phyloP scores from a whole-genome alignment of 2,329 filamentous ascomycete species.

The Cucurbitaria berberidis region DNA sequence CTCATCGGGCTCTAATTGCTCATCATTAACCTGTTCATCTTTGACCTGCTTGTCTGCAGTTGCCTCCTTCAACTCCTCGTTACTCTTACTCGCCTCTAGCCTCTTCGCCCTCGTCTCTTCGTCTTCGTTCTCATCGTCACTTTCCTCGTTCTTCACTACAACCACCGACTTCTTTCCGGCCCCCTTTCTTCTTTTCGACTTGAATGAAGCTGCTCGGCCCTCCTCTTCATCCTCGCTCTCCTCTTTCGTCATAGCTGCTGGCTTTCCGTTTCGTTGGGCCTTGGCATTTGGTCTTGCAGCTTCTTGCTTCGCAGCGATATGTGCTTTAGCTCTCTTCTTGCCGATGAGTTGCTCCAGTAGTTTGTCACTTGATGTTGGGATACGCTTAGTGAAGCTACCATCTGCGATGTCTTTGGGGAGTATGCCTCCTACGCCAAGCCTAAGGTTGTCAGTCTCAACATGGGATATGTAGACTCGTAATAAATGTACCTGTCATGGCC shows the following conservation, averaged over 20 bases:
- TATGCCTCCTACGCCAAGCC: constrained; percentile 48
- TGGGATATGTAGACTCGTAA: background rate
- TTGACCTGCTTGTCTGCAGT: constrained; percentile 4
- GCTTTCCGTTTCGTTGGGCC: constrained; percentile 32
- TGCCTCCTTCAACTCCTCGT: background rate
- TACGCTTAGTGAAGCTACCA: constrained; percentile 45
- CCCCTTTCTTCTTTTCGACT: constrained; percentile 38
- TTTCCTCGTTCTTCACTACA: background rate
- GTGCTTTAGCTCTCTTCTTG: constrained; percentile 49
- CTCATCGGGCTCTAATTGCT: constrained; percentile 7
- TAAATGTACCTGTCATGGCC: constrained; percentile 59
- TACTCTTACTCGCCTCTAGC: background rate
- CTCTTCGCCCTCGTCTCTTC: constrained; percentile 14
- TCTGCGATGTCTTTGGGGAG: constrained; percentile 47
- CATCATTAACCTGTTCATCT: background rate
- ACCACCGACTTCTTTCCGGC: constrained; percentile 22
- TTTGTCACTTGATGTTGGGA: constrained; percentile 51
- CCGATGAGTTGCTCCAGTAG: constrained; percentile 52
- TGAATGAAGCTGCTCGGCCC: constrained; percentile 43
- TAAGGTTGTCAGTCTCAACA: constrained; percentile 16
- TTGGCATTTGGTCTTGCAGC: constrained; percentile 27
- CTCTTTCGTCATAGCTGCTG: constrained; percentile 24
- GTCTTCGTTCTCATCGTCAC: constrained; percentile 21
- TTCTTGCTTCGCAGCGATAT: constrained; percentile 34
- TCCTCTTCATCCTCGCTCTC: constrained; percentile 51